Evolutionary conservation across 2,329 filamentous ascomycete species (phyloP), one percentile per base, ranked within the genome.

Genomic region (Talaromyces sp.): DNA sequence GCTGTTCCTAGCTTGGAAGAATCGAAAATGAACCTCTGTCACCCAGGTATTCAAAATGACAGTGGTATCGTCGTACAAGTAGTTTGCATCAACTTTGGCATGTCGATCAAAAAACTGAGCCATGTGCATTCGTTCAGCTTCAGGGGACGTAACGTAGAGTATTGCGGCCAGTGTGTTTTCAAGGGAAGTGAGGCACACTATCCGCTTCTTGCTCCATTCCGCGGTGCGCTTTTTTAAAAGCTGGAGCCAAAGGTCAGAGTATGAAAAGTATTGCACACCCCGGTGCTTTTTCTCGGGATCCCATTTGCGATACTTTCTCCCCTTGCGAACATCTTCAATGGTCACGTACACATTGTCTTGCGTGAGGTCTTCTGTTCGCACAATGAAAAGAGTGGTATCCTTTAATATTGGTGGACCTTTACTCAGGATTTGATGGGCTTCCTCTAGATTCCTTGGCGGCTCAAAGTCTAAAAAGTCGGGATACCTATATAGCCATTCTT

Each of bases 1-100:
- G 14, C 24, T 27, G 17, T n/a, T 17, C 10, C 51, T 55, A 11
- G 70, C 49, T 26, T 63, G 59, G 9, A 65, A 70, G 32, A 68
- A 72, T 10, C 65, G 67, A 9, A 71, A 62, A 57, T 72, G 69
- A 10, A 73, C 57, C 56, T 73, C 70, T 0, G 70, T 73, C 24
- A 66, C 65, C 71, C 71, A 74, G 0, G 31, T 60, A 43, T 74
- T 74, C 19, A 64, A 10, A 0, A 63, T 46, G 21, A 63, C 63
- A 0, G 60, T 63, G 1, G 67, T 67, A 7, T 69, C 65, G 21
- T 73, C 71, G 50, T 67, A 66, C 41, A 70, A 64, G 35, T 65
- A 64, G 7, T 38, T 38, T 1, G 63, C 63, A 14, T 64, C 56
- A 2, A 62, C 58, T 9, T 56, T 60, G 0, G 55, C 55, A 51